Evolutionary conservation across 306 rosid genomes (phyloP).

Genomic region (Pterocarpus santalinus): DNA sequence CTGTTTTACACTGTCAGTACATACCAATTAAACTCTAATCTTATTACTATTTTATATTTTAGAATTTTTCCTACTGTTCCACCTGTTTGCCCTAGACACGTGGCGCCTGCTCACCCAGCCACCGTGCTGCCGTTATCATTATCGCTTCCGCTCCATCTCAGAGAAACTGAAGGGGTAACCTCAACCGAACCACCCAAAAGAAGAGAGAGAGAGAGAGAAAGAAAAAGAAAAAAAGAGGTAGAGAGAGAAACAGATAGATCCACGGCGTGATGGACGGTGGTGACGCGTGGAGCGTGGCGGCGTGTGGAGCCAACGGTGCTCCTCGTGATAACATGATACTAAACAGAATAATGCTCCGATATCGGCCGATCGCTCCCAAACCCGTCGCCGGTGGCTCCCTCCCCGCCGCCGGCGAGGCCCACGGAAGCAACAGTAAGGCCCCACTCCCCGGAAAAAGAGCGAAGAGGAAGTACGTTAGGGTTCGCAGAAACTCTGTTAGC

Average conservation of each 20-base stretch:
- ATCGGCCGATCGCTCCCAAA: slow-evolving; percentile 84
- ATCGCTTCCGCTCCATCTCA: slow-evolving; percentile 62
- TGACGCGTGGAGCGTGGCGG: slow-evolving; percentile 54
- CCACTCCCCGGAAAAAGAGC: slow-evolving; percentile 47
- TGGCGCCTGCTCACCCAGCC: slow-evolving; percentile 64
- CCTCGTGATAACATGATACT: slow-evolving; percentile 43
- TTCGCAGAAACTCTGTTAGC: slow-evolving; percentile 50
- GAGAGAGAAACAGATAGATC: background rate
- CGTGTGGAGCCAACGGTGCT: slow-evolving; percentile 20
- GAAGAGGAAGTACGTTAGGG: slow-evolving; percentile 77
- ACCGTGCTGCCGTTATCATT: slow-evolving; percentile 71
- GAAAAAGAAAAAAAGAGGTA: background rate
- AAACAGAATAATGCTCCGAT: slow-evolving; percentile 64
- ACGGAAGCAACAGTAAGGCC: slow-evolving; percentile 17
- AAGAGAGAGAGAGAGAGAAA: slow-evolving; percentile 40
- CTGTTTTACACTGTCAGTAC: too few relatives aligned
- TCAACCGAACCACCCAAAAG: slow-evolving; percentile 25
- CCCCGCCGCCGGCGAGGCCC: slow-evolving; percentile 2
- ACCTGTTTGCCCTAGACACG: slow-evolving; percentile 70
- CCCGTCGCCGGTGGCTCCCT: slow-evolving; percentile 48
- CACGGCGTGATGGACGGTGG: slow-evolving; percentile 56
- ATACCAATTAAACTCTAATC: too few relatives aligned
- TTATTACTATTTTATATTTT: background rate
- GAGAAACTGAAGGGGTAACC: slow-evolving; percentile 14
- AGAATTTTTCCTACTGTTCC: slow-evolving; percentile 32